Base-by-base conservation (phyloP, 768 basidiomycete genomes). In the Gyrodon lividus region DNA sequence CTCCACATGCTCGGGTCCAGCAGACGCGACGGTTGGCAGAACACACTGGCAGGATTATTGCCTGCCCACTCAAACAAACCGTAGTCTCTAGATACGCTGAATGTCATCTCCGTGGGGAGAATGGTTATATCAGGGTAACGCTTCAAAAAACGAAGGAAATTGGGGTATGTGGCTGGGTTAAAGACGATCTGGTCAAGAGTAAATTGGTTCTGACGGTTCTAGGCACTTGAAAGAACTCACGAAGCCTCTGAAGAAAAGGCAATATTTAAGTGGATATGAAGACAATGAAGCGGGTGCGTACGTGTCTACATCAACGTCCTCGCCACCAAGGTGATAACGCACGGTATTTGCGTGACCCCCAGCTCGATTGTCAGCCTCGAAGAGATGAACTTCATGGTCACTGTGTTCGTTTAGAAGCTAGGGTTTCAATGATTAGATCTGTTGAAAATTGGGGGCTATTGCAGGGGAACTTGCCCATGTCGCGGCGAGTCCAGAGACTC, bases 321-420 rank as follows among this genome's bases (percentile, higher is more conserved):
- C 59, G 9, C 70, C 72, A 34, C 69, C 70, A 5, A 73, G 71
- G 16, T 62, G 62, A 64, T 81, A 88, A 37, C 63, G 64, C 8
- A 89, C 82, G 0, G 89, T 90, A 62, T 92, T 83, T 6, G 88
- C 86, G 61, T 91, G 89, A 6, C 88, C 89, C 12, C 89, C 88
- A 0, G 83, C 79, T 40, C 85, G 77, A 42, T 67, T 65, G 44
- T 84, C 85, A 3, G 84, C 75, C 63, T 92, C 87, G 59, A 80
- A 90, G 6, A 91, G 70, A 55, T 90, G 84, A 10, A 89, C 87
- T 64, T 85, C 81, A 60, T 89, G 84, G 46, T 83, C 79, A 43
- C 84, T 86, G 60, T 83, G 72, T 59, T 89, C 85, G 56, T 91
- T 89, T 52, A 91, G 72, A 16, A 86, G 74, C 84, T 85, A 48